Percentiles rank a stretch among this genome's conserved stretches.
These are phyloP conservation scores for Hypoxylon rickii DNA, from an alignment of 495 filamentous ascomycete genomes.

Conservation along the genomic window DNA sequence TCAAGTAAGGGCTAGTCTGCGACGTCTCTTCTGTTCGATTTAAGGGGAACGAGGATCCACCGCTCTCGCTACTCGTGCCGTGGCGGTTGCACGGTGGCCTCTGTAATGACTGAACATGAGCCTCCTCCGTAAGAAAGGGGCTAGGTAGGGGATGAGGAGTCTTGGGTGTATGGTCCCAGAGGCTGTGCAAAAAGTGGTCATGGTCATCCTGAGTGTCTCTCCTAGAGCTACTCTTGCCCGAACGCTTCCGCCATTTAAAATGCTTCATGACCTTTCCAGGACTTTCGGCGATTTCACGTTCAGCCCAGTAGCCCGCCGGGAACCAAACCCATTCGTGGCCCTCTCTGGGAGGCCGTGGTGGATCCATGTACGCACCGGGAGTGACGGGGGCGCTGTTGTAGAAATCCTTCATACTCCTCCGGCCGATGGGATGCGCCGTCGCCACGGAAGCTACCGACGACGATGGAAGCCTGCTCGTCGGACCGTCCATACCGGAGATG, in stretches of 20 bases:
- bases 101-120: slow-evolving; percentile 41
- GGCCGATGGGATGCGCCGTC: slow-evolving; percentile 3
- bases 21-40: slow-evolving; percentile 19
- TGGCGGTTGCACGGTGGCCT: slow-evolving; percentile 22
- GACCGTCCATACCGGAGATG: slow-evolving; percentile 36
- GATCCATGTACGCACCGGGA: slow-evolving; percentile 39
- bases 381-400: slow-evolving; percentile 14
- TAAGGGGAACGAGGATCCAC: slow-evolving; percentile 20
- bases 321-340: slow-evolving; percentile 62
- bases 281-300: slow-evolving; percentile 45
- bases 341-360: slow-evolving; percentile 53
- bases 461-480: slow-evolving; percentile 27
- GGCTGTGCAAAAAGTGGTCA: slow-evolving; percentile 8
- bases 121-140: slow-evolving; percentile 42
- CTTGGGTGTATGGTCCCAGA: slow-evolving; percentile 27
- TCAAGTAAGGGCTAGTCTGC: slow-evolving; percentile 45
- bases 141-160: slow-evolving; percentile 26
- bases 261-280: slow-evolving; percentile 37
- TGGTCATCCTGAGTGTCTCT: slow-evolving; percentile 19
- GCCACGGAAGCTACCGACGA: slow-evolving; percentile 16
- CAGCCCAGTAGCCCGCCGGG: slow-evolving; percentile 60
- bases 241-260: slow-evolving; percentile 46
- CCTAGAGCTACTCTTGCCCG: slow-evolving; percentile 41
- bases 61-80: slow-evolving; percentile 33
- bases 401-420: slow-evolving; percentile 12